These are phyloP conservation scores for Lactarius vividus DNA, from an alignment of 768 basidiomycete species.

Conservation along the genomic window DNA sequence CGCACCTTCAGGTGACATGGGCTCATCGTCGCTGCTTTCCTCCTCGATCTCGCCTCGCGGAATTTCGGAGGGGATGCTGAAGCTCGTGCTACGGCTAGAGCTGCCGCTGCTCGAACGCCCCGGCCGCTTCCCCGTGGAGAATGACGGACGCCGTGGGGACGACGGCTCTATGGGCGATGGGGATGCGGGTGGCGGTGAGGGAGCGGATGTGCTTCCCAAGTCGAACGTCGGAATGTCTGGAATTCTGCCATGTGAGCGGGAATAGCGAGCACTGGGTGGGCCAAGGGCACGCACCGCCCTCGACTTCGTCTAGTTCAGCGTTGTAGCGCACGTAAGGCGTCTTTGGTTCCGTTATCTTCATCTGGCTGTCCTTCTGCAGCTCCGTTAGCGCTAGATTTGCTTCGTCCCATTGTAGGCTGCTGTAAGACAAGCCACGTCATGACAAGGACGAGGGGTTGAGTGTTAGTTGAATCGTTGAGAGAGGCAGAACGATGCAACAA, in stretches of 20 bases:
- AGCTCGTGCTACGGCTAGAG: conserved; percentile 70
- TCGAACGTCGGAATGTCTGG: conserved; percentile 82
- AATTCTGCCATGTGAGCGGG: background rate
- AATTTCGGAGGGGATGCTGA: conserved; percentile 50
- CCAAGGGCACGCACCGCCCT: conserved; percentile 61
- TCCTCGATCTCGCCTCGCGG: conserved; percentile 58
- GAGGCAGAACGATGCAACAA: background rate
- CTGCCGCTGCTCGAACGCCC: conserved; percentile 59
- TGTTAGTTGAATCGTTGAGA: background rate
- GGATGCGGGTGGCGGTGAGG: conserved; percentile 21
- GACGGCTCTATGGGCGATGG: conserved; percentile 33
- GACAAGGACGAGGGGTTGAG: background rate
- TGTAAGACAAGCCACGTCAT: conserved; percentile 18
- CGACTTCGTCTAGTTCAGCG: conserved; percentile 77
- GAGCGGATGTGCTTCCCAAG: conserved; percentile 43
- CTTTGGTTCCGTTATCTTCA: conserved; percentile 99
- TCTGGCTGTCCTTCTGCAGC: conserved; percentile 90
- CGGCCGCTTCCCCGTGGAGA: conserved; percentile 59
- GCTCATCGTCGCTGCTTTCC: conserved; percentile 52
- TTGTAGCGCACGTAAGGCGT: conserved; percentile 94
- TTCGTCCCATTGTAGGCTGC: conserved; percentile 92
- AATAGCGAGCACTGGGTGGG: background rate
- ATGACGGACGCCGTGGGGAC: conserved; percentile 71
- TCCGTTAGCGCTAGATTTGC: conserved; percentile 90
- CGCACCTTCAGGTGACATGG: conserved; percentile 84